Percentiles rank a stretch among this genome's conserved stretches.
phyloP scores from a whole-genome alignment of 2,329 filamentous ascomycete species.

The Chrysosporium keratinophilum region DNA sequence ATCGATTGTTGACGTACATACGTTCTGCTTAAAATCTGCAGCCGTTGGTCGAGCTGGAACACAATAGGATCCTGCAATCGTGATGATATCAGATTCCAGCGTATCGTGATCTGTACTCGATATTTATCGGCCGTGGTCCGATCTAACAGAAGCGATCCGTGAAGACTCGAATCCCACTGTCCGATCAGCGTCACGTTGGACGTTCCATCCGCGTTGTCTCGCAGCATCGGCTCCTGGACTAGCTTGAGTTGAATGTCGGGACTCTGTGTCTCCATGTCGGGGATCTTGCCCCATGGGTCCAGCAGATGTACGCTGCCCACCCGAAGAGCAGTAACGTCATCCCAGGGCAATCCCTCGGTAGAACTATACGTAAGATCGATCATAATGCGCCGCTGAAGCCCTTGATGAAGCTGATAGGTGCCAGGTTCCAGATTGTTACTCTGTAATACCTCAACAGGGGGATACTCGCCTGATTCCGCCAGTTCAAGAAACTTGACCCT shows the following conservation, averaged over 20 bases:
- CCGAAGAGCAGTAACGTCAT: constrained; percentile 64
- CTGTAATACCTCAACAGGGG: constrained; percentile 86
- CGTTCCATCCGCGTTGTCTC: constrained; percentile 81
- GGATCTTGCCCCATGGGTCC: constrained; percentile 73
- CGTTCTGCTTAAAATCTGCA: constrained; percentile 73
- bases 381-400: constrained; percentile 75
- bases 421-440: constrained; percentile 73
- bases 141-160: constrained; percentile 86
- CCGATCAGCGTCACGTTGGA: constrained; percentile 75
- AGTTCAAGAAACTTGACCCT: constrained; percentile 84
- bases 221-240: constrained; percentile 65
- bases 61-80: constrained; percentile 80
- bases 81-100: constrained; percentile 75
- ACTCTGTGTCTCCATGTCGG: constrained; percentile 62
- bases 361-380: constrained; percentile 87
- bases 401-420: constrained; percentile 90
- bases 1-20: constrained; percentile 80
- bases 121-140: constrained; percentile 87
- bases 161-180: constrained; percentile 93
- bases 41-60: constrained; percentile 68
- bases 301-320: constrained; percentile 74
- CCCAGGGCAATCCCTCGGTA: constrained; percentile 78
- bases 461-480: constrained; percentile 79
- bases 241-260: constrained; percentile 69
- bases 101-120: constrained; percentile 74